Percentiles rank a stretch among this genome's conserved stretches.
phyloP scores from a whole-genome alignment of 1,139 yeast species.

The Taphrina flavorubra region DNA sequence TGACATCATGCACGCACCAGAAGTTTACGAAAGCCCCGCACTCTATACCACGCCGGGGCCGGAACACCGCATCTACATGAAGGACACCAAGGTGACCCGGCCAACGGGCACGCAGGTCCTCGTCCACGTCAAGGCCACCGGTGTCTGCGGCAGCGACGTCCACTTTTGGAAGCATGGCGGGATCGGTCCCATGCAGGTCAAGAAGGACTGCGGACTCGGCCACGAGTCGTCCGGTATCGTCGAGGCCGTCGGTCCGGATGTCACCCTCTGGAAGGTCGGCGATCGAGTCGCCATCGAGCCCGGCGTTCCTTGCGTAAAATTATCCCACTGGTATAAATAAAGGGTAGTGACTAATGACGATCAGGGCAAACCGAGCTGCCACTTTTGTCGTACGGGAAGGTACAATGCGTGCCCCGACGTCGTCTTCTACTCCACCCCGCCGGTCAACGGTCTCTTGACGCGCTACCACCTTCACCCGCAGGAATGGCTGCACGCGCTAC shows the following conservation, averaged over 20 bases:
- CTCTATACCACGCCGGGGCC: constrained; percentile 54
- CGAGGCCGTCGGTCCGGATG: constrained; percentile 67
- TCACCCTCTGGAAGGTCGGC: constrained; percentile 68
- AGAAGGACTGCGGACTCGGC: constrained; percentile 72
- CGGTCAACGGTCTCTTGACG: constrained; percentile 66
- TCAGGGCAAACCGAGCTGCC: constrained; percentile 55
- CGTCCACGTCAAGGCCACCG: constrained; percentile 64
- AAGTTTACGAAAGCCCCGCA: constrained; percentile 47
- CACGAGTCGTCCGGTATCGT: constrained; percentile 79
- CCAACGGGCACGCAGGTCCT: constrained; percentile 56
- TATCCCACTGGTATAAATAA: neutral
- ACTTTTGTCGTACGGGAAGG: constrained; percentile 73
- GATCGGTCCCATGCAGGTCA: constrained; percentile 63
- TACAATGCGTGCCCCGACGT: constrained; percentile 80
- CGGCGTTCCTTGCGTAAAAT: constrained; percentile 73
- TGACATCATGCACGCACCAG: constrained; percentile 9
- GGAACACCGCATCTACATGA: constrained; percentile 50
- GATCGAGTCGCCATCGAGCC: constrained; percentile 86
- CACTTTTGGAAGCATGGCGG: constrained; percentile 77
- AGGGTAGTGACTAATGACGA: neutral
- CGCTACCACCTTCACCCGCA: constrained; percentile 74
- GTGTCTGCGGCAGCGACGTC: constrained; percentile 83
- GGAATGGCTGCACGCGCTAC: constrained; percentile 76
- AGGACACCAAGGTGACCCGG: constrained; percentile 47
- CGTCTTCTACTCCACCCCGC: constrained; percentile 84